Base-by-base conservation (phyloP, 257 asterid genomes). In the Fraxinus cuspidata region DNA sequence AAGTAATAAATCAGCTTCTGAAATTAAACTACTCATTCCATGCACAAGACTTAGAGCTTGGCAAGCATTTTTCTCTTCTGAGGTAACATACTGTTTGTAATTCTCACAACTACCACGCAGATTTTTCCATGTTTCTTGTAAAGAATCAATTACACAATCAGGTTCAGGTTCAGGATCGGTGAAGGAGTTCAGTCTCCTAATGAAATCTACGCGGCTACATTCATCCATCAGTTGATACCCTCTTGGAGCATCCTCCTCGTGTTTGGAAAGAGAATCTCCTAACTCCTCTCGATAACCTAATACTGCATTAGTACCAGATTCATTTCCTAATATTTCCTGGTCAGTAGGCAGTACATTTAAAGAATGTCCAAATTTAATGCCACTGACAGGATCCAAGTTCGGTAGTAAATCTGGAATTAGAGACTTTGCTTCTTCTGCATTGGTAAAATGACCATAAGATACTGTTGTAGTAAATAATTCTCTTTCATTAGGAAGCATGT, bases 131-230 rank as follows among this genome's bases (percentile, higher is more conserved):
- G 92, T 80, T 83, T 89, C 96, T 78, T 90, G 85, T 37, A 93
- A 90, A 51, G 85, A 72, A 84, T 86, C 85, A 77, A 60, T 68
- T 44, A 60, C 69, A 74, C 42, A 79, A 67, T 80, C 83, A 82
- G 83, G 72, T 65, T 80, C 83, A 82, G 83, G 72, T 65, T 76
- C 83, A 66, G 71, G 53, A 76, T 70, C 75, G 72, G 75, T 77
- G 19, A 85, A 79, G 71, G 86, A 72, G 21, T 84, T 78, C 77
- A 78, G 81, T 51, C 72, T 79, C 78, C 83, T 79, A 71, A 32
- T 72, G 75, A 87, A 88, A 79, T 86, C 90, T 56, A 90, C 85
- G 65, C 92, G 90, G 82, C 97, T 95, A 89, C 98, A 93, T 88
- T 95, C 99, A 84, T 93, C 99, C 78, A 93, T 79, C 71, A 81